Conservation (phyloP, 768 basidiomycete species). For the Tylopilus plumbeoviolaceoides region DNA sequence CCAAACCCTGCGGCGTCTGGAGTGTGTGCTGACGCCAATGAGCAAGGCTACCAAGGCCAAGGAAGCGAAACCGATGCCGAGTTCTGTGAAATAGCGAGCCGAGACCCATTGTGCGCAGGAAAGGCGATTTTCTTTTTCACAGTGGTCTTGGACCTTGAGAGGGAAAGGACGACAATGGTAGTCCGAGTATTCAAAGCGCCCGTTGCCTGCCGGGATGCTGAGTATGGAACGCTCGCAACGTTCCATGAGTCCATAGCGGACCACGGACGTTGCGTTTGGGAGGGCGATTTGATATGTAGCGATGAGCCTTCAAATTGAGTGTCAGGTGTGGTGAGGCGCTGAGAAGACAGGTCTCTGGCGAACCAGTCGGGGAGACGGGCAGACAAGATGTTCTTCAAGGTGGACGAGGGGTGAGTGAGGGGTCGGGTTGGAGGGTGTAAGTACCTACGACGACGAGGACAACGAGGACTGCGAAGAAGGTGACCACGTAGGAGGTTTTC, state of each 20-base stretch:
- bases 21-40: slow-evolving; percentile 69
- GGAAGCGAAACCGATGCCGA: slow-evolving; percentile 60
- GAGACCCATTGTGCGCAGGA: slow-evolving; percentile 71
- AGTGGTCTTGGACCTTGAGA: slow-evolving; percentile 41
- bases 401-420: background rate
- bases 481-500: slow-evolving; percentile 63
- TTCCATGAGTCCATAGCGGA: slow-evolving; percentile 55
- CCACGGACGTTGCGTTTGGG: slow-evolving; percentile 43
- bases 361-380: slow-evolving; percentile 62
- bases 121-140: slow-evolving; percentile 48
- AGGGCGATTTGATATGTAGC: slow-evolving; percentile 36
- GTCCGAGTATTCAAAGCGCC: slow-evolving; percentile 47
- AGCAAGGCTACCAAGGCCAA: slow-evolving; percentile 55
- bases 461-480: slow-evolving; percentile 52
- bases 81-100: slow-evolving; percentile 61
- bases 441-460: slow-evolving; percentile 50
- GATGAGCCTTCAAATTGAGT: slow-evolving; percentile 38
- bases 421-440: background rate
- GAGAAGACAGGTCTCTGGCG: slow-evolving; percentile 24
- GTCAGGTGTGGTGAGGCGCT: slow-evolving; percentile 19
- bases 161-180: slow-evolving; percentile 69
- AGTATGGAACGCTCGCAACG: slow-evolving; percentile 54
- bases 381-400: slow-evolving; percentile 65
- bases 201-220: slow-evolving; percentile 43
- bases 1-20: slow-evolving; percentile 73